Evolutionary conservation across 1,139 yeast species (phyloP).

Genomic region (Candida neerlandica): DNA sequence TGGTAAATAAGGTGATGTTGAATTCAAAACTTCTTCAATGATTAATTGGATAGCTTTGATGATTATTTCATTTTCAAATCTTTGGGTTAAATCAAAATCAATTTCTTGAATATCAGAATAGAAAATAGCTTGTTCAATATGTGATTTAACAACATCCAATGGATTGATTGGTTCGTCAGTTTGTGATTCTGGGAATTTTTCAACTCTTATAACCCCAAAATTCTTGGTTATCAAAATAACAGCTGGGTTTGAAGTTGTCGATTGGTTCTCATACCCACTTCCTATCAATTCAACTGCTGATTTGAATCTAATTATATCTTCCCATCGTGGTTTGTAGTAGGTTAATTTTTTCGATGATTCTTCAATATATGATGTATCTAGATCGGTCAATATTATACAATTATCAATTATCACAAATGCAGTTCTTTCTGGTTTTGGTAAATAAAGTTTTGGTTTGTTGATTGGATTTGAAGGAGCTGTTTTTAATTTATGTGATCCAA

Average conservation of each 20-base stretch:
- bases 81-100: constrained; percentile 53
- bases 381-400: constrained; percentile 67
- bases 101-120: constrained; percentile 53
- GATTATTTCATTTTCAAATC: constrained; percentile 37
- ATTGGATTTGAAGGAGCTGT: constrained; percentile 25
- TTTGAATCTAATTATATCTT: constrained; percentile 67
- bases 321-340: constrained; percentile 69
- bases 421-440: constrained; percentile 64
- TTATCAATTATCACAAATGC: constrained; percentile 65
- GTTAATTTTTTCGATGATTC: background rate
- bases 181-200: constrained; percentile 36
- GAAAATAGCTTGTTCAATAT: constrained; percentile 80
- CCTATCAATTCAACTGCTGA: constrained; percentile 60
- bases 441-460: constrained; percentile 50
- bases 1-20: constrained; percentile 43
- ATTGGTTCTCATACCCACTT: constrained; percentile 53
- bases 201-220: constrained; percentile 67
- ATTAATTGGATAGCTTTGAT: constrained; percentile 53
- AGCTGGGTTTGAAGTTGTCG: constrained; percentile 39
- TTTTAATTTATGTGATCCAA: constrained; percentile 58
- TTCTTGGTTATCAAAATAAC: constrained; percentile 53
- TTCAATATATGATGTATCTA: constrained; percentile 42
- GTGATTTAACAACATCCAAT: constrained; percentile 58
- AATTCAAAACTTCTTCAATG: constrained; percentile 55
- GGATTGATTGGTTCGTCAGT: constrained; percentile 25